A percentile compares a stretch with the other conserved stretches of the same genome.
Evolutionary conservation across 2,329 filamentous ascomycete genomes (phyloP).

Genomic region (Fusarium nisikadoi): DNA sequence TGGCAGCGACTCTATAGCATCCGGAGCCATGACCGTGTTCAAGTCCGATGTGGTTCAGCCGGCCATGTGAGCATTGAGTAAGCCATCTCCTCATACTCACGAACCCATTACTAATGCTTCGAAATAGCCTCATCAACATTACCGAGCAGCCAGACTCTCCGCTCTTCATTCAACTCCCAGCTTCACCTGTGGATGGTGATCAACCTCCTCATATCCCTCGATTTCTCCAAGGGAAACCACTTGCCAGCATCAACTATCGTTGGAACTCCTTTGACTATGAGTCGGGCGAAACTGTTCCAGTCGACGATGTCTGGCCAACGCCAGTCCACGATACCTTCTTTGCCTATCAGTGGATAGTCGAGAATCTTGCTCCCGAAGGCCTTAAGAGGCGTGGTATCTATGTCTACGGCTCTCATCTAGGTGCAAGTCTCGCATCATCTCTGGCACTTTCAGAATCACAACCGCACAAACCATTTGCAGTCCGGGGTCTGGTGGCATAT

Average conservation of each 20-base stretch:
- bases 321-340: slow-evolving; percentile 67
- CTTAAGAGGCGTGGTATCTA: slow-evolving; percentile 51
- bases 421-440: slow-evolving; percentile 66
- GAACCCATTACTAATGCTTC: slow-evolving; percentile 27
- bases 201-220: slow-evolving; percentile 49
- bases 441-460: slow-evolving; percentile 67
- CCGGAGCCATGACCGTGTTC: slow-evolving; percentile 53
- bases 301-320: slow-evolving; percentile 58
- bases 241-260: slow-evolving; percentile 69
- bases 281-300: slow-evolving; percentile 41
- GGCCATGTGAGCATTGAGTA: slow-evolving; percentile 64
- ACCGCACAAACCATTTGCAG: slow-evolving; percentile 54
- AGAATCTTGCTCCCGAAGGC: slow-evolving; percentile 54
- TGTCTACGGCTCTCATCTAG: slow-evolving; percentile 67
- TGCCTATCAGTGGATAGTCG: slow-evolving; percentile 64
- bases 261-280: slow-evolving; percentile 54
- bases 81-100: slow-evolving; percentile 33
- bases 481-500: slow-evolving; percentile 65
- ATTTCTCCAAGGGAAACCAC: slow-evolving; percentile 57
- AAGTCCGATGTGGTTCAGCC: slow-evolving; percentile 60
- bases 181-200: slow-evolving; percentile 51
- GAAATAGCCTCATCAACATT: slow-evolving; percentile 61
- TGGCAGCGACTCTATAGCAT: slow-evolving; percentile 36
- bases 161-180: slow-evolving; percentile 66
- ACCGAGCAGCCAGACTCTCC: slow-evolving; percentile 52